phyloP scores from a whole-genome alignment of 2,329 filamentous ascomycete species.

The Rutstroemia sp. region DNA sequence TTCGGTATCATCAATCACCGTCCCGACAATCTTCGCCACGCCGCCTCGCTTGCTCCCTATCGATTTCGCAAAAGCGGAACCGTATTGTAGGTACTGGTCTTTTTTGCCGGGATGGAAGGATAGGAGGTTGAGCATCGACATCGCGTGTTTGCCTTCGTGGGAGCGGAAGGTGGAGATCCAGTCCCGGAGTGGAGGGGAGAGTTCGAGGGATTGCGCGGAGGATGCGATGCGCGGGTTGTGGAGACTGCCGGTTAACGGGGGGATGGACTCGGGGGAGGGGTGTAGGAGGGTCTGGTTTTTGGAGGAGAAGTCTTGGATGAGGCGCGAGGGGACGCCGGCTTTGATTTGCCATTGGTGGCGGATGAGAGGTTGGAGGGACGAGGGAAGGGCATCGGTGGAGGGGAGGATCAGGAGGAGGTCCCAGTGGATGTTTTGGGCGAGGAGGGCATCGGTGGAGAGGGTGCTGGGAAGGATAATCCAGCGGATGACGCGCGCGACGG shows the following conservation, averaged over 20 bases:
- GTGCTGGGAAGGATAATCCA: conserved; percentile 42
- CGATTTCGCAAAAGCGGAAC: conserved; percentile 40
- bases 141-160: conserved; percentile 34
- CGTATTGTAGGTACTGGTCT: conserved; percentile 48
- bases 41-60: conserved; percentile 49
- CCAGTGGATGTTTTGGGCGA: conserved; percentile 34
- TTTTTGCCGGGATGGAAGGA: conserved; percentile 47
- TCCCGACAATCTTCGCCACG: conserved; percentile 54
- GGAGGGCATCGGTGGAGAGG: conserved; percentile 34
- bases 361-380: conserved; percentile 21
- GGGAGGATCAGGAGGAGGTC: conserved; percentile 40
- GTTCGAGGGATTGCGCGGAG: conserved; percentile 41
- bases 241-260: conserved; percentile 30
- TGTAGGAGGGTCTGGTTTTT: conserved; percentile 34
- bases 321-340: conserved; percentile 37
- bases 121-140: conserved; percentile 58
- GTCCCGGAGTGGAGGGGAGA: conserved; percentile 40
- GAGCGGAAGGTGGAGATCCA: conserved; percentile 40
- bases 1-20: conserved; percentile 35
- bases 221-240: conserved; percentile 30
- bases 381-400: conserved; percentile 24
- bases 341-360: conserved; percentile 31
- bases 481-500: conserved; percentile 36
- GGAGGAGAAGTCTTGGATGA: conserved; percentile 32
- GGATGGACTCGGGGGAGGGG: conserved; percentile 29